A percentile compares a stretch with the other conserved stretches of the same genome.
phyloP scores from a whole-genome alignment of 768 basidiomycete genomes.

The Nevesoporus exiguus region DNA sequence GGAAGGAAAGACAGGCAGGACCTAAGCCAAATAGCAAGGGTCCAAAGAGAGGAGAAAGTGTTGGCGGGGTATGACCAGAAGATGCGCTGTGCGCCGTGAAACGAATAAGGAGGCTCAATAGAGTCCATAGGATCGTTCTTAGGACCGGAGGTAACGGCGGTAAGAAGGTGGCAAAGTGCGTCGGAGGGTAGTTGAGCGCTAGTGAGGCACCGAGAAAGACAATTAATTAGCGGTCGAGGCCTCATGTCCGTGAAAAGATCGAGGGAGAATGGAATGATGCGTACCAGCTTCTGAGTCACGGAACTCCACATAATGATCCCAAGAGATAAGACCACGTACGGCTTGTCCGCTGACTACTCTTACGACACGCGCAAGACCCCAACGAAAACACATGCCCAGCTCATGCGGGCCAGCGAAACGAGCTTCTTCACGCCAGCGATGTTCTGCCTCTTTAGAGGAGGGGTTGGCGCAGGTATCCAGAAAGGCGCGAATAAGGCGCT shows the following conservation, averaged over 20 bases:
- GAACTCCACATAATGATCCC: slow-evolving; percentile 83
- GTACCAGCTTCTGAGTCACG: slow-evolving; percentile 78
- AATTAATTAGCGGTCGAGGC: slow-evolving; percentile 19
- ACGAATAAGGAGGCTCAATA: slow-evolving; percentile 78
- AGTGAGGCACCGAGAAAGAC: slow-evolving; percentile 12
- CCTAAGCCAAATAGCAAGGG: slow-evolving; percentile 86
- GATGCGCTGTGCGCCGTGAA: slow-evolving; percentile 79
- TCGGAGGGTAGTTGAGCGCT: slow-evolving; percentile 64
- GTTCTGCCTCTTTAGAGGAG: slow-evolving; percentile 41
- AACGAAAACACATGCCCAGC: slow-evolving; percentile 87
- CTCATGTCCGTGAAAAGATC: slow-evolving; percentile 25
- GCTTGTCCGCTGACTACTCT: slow-evolving; percentile 66
- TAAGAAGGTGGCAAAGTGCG: slow-evolving; percentile 71
- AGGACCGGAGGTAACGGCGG: slow-evolving; percentile 48
- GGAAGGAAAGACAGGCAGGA: slow-evolving; percentile 46
- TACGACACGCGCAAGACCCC: slow-evolving; percentile 83
- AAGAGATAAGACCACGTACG: slow-evolving; percentile 79
- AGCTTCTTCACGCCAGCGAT: slow-evolving; percentile 75
- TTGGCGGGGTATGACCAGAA: slow-evolving; percentile 88
- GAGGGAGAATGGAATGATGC: slow-evolving; percentile 29
- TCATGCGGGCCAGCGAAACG: slow-evolving; percentile 83
- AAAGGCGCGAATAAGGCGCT: slow-evolving; percentile 76
- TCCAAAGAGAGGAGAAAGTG: slow-evolving; percentile 85
- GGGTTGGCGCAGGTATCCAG: slow-evolving; percentile 53
- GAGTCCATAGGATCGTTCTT: slow-evolving; percentile 58